These are phyloP conservation scores for Penicillium verrucosum DNA, from an alignment of 2,329 filamentous ascomycete species.

Conservation along the genomic window DNA sequence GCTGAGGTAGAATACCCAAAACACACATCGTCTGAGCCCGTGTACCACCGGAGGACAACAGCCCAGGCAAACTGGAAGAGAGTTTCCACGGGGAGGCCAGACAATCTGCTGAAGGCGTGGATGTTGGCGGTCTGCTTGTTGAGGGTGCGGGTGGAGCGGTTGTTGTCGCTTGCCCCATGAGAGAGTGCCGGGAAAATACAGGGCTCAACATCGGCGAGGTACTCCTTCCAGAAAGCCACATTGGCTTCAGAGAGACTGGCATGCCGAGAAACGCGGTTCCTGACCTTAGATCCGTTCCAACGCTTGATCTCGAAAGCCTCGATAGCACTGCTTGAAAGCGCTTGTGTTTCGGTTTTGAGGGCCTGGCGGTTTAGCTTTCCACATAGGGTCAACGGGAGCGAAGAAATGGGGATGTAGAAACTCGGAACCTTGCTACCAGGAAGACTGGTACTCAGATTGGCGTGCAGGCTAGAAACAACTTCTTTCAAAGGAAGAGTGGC, in stretches of 20 bases:
- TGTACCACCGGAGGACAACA: constrained; percentile 44
- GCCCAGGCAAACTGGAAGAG: constrained; percentile 46
- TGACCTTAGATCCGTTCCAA: constrained; percentile 16
- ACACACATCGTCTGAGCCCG: constrained; percentile 44
- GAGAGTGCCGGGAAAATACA: constrained; percentile 44
- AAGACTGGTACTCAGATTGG: constrained; percentile 24
- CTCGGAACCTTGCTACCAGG: constrained; percentile 36
- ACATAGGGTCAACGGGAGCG: constrained; percentile 31
- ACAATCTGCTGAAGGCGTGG: constrained; percentile 23
- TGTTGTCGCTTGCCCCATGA: constrained; percentile 2
- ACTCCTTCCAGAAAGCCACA: constrained; percentile 46
- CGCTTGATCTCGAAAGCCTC: constrained; percentile 19
- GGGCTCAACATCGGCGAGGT: constrained; percentile 45
- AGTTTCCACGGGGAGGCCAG: constrained; percentile 20
- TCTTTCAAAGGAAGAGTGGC: constrained; percentile 16
- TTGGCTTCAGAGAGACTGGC: constrained; percentile 27
- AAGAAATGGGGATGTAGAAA: constrained; percentile 32
- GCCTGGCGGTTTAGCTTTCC: constrained; percentile 34
- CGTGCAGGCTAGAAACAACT: constrained; percentile 15
- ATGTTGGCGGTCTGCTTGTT: constrained; percentile 23
- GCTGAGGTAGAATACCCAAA: constrained; percentile 45
- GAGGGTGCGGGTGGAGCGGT: constrained; percentile 14
- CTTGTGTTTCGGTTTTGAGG: constrained; percentile 14
- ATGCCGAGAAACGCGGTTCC: constrained; percentile 7
- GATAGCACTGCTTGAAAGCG: constrained; percentile 9